Percentiles rank a stretch among this genome's conserved stretches.
phyloP scores from a whole-genome alignment of 2,329 filamentous ascomycete species.

The Trichophyton simii region DNA sequence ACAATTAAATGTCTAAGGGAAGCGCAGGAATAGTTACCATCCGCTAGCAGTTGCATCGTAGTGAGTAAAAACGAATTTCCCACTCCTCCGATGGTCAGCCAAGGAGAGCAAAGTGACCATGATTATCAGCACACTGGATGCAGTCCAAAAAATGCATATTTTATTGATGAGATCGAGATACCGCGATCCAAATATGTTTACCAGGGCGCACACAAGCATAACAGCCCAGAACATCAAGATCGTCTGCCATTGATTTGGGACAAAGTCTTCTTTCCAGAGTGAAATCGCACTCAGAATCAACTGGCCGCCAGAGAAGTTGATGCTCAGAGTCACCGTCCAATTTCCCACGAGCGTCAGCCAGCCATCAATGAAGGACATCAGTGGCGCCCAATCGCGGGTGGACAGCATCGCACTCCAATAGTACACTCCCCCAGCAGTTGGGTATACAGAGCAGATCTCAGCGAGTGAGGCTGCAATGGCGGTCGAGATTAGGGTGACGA shows the following conservation, averaged over 20 bases:
- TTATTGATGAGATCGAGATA: conserved; percentile 59
- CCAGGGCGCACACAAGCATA: conserved; percentile 50
- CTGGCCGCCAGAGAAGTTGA: conserved; percentile 62
- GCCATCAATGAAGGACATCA: conserved; percentile 57
- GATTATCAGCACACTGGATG: conserved; percentile 53
- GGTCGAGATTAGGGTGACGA: conserved; percentile 51
- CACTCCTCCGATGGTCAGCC: conserved; percentile 45
- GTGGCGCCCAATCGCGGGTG: conserved; percentile 51
- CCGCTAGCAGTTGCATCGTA: conserved; percentile 54
- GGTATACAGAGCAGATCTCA: conserved; percentile 57
- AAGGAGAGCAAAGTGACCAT: conserved; percentile 50
- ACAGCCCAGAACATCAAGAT: conserved; percentile 61
- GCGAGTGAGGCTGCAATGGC: conserved; percentile 54
- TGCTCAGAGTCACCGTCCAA: conserved; percentile 54
- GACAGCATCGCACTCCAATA: conserved; percentile 59
- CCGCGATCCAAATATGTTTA: conserved; percentile 53
- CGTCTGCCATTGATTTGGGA: conserved; percentile 56
- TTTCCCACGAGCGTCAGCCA: conserved; percentile 63
- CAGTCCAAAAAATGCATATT: conserved; percentile 61
- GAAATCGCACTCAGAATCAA: conserved; percentile 55
- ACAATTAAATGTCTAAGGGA: no score
- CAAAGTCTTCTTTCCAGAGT: conserved; percentile 58
- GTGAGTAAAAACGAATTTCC: conserved; percentile 54
- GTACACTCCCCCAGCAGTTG: conserved; percentile 57
- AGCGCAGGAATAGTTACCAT: conserved; percentile 33